Evolutionary conservation across 495 filamentous ascomycete species (phyloP).

Genomic region (Daldinia loculata): DNA sequence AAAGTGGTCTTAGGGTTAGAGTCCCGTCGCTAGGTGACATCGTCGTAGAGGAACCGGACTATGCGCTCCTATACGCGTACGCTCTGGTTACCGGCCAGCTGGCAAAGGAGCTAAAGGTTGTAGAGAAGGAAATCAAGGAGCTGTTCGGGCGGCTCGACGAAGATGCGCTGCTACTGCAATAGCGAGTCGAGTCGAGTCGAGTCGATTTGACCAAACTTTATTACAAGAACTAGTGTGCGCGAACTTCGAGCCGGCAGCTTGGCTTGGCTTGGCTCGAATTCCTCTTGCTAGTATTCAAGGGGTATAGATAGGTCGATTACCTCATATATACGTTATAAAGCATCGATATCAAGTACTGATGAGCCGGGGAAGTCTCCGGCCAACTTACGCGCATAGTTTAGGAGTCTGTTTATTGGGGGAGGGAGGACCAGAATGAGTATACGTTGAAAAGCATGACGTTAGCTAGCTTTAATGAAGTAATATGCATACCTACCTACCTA

Average conservation of each 20-base stretch:
- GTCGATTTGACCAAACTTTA: not conserved
- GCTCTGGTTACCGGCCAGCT: conserved; percentile 74
- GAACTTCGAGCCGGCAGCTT: not conserved
- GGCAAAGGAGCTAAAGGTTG: conserved; percentile 71
- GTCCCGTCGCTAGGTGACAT: conserved; percentile 34
- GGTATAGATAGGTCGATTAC: not conserved
- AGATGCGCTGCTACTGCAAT: conserved; percentile 74
- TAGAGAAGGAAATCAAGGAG: conserved; percentile 73
- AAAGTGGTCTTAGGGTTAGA: conserved; percentile 14
- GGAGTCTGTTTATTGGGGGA: not conserved
- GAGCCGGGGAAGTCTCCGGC: not conserved
- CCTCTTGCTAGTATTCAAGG: not conserved
- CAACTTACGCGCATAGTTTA: not conserved
- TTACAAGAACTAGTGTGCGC: not conserved
- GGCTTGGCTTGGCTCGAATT: not conserved
- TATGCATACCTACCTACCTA: not conserved
- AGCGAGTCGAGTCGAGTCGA: not conserved
- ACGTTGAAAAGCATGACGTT: not conserved
- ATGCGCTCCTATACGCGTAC: conserved; percentile 63
- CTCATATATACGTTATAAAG: not conserved
- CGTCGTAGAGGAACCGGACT: conserved; percentile 59
- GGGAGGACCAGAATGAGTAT: not conserved
- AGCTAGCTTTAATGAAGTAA: not conserved
- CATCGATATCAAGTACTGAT: not conserved
- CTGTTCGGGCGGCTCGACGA: conserved; percentile 82